A percentile compares a stretch with the other conserved stretches of the same genome.
Evolutionary conservation across 441 rosid genomes (phyloP).

Genomic region (Populus hybrid): DNA sequence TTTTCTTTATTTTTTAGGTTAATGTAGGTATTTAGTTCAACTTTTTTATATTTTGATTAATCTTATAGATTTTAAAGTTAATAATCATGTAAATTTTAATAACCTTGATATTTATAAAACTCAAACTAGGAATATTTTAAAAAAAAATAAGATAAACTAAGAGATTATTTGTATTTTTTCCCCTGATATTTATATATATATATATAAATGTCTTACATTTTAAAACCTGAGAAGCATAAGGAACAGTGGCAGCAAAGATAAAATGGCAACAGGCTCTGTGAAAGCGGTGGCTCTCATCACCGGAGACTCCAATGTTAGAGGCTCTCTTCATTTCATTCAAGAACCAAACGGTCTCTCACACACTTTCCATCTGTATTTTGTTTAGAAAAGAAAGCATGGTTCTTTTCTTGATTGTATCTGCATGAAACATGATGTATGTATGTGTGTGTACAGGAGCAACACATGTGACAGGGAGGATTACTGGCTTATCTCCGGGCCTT

Average conservation of each 20-base stretch:
- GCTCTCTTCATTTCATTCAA: conserved; percentile 63
- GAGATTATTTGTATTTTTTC: too few species aligned
- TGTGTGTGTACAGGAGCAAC: conserved; percentile 53
- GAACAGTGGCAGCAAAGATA: conserved; percentile 1
- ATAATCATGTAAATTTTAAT: too few species aligned
- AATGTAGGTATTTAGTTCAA: too few species aligned
- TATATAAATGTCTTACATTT: background rate
- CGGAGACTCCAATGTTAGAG: conserved; percentile 60
- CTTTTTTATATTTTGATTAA: too few species aligned
- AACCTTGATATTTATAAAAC: too few species aligned
- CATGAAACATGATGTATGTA: background rate
- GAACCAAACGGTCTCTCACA: conserved; percentile 46
- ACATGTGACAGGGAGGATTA: conserved; percentile 62
- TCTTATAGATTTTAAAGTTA: too few species aligned
- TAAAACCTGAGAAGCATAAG: background rate
- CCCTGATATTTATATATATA: too few species aligned
- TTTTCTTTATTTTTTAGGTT: too few species aligned
- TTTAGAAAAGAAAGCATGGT: background rate
- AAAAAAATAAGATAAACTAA: too few species aligned
- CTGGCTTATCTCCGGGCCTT: conserved; percentile 83
- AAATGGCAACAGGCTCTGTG: conserved; percentile 45
- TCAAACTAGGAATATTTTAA: too few species aligned
- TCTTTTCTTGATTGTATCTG: conserved; percentile 2
- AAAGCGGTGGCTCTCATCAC: conserved; percentile 85
- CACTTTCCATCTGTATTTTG: conserved; percentile 8